These are phyloP conservation scores for Cyclostephanos invisitatus DNA, from an alignment of 108 stramenopile genomes.

Conservation along the genomic window DNA sequence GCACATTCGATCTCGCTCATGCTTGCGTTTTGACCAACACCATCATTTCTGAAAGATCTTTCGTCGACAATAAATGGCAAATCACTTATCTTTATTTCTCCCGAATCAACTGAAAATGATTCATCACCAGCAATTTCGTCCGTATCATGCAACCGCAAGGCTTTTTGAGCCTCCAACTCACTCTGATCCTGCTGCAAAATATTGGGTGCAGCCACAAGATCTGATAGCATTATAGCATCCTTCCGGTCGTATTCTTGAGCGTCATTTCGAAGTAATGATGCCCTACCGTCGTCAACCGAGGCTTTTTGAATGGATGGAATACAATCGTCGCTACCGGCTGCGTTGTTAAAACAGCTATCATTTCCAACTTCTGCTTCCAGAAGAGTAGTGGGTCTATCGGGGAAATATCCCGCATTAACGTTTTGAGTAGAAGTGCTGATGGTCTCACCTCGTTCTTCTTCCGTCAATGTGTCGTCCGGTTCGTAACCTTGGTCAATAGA, in stretches of 20 bases:
- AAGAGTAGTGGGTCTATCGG: conserved; percentile 38
- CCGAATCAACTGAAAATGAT: conserved; percentile 1
- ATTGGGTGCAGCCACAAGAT: not conserved
- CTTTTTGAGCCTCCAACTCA: not conserved
- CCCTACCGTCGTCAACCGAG: not conserved
- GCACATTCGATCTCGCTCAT: not conserved
- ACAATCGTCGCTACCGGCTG: not conserved
- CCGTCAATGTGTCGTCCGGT: conserved; percentile 21
- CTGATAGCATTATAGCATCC: not conserved
- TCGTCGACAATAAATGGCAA: not conserved
- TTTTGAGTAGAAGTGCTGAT: not conserved
- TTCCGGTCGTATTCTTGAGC: not conserved
- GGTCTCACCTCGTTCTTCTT: conserved; percentile 22
- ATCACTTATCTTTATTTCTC: conserved; percentile 3
- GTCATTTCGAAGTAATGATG: not conserved
- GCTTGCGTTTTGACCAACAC: not conserved
- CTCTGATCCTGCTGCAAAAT: not conserved
- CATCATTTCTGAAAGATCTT: not conserved
- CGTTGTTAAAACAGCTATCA: conserved; percentile 11
- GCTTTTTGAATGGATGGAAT: not conserved
- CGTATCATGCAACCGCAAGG: not conserved
- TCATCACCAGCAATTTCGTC: not conserved
- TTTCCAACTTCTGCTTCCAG: conserved; percentile 30
- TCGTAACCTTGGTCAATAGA: conserved; percentile 32
- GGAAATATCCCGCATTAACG: conserved; percentile 30